A percentile compares a stretch with the other conserved stretches of the same genome.
Conservation (phyloP, 164 flowering plant species). For the Tetracentron sinense region DNA sequence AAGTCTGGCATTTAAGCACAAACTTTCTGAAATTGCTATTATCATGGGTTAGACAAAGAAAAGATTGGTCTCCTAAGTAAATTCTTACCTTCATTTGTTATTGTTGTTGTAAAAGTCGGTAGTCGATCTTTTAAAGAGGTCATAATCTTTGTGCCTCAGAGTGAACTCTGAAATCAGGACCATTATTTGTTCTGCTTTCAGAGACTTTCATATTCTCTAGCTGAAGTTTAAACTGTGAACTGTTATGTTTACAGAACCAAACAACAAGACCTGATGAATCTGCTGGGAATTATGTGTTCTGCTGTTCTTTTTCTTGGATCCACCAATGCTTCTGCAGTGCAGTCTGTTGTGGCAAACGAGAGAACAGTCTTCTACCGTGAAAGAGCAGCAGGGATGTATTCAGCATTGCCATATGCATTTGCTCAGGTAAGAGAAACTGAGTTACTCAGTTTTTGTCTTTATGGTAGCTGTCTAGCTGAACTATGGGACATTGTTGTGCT, state of each 20-base stretch:
- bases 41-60: too few species aligned
- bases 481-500: background rate
- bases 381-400: slow-evolving; percentile 63
- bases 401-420: slow-evolving; percentile 47
- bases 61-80: too few species aligned
- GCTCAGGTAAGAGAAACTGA: slow-evolving; percentile 33
- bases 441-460: background rate
- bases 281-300: slow-evolving; percentile 53
- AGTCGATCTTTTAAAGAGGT: too few species aligned
- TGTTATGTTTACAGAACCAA: slow-evolving; percentile 27
- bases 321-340: slow-evolving; percentile 41
- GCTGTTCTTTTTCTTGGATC: slow-evolving; percentile 50
- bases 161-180: background rate
- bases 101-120: too few species aligned
- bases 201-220: background rate
- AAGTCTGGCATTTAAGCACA: background rate
- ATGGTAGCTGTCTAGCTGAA: background rate
- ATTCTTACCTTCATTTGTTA: background rate
- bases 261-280: slow-evolving; percentile 51
- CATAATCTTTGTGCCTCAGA: background rate
- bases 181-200: background rate
- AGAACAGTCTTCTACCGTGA: slow-evolving; percentile 66
- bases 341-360: slow-evolving; percentile 47
- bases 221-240: background rate
- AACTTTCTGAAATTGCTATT: background rate